Evolutionary conservation across 2,329 filamentous ascomycete species (phyloP).

Genomic region (Fusarium nematophilum): DNA sequence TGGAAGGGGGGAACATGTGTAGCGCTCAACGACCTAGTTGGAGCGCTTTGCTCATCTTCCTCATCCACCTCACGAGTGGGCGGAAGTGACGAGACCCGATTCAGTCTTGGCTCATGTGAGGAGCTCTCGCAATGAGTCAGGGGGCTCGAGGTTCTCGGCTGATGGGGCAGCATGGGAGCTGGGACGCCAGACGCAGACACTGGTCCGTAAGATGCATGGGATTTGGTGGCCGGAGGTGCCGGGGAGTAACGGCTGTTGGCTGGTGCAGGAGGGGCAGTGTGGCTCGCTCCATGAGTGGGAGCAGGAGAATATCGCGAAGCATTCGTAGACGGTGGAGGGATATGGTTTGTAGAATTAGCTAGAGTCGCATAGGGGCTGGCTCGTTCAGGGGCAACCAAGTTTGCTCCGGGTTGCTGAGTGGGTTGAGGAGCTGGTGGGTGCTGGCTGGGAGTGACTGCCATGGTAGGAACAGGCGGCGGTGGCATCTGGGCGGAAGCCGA

Average conservation of each 20-base stretch:
- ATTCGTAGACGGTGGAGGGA: constrained; percentile 50
- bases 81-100: constrained; percentile 67
- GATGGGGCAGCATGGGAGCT: constrained; percentile 64
- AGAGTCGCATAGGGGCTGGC: constrained; percentile 65
- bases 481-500: constrained; percentile 33
- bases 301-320: constrained; percentile 72
- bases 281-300: constrained; percentile 50
- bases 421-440: constrained; percentile 22
- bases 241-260: constrained; percentile 65
- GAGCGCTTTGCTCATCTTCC: constrained; percentile 55
- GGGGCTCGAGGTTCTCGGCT: constrained; percentile 74
- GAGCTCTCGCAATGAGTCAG: constrained; percentile 73
- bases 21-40: constrained; percentile 42
- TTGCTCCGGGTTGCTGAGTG: constrained; percentile 42
- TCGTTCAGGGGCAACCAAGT: constrained; percentile 65
- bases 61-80: constrained; percentile 73
- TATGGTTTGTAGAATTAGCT: constrained; percentile 49
- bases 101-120: constrained; percentile 66
- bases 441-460: constrained; percentile 21
- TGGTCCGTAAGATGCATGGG: constrained; percentile 55
- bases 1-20: constrained; percentile 40
- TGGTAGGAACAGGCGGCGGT: constrained; percentile 28
- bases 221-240: constrained; percentile 55
- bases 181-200: constrained; percentile 50
- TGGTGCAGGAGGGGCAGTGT: constrained; percentile 52